Evolutionary conservation across 1,139 yeast genomes (phyloP).

Genomic region (Komagataea norvegica): DNA sequence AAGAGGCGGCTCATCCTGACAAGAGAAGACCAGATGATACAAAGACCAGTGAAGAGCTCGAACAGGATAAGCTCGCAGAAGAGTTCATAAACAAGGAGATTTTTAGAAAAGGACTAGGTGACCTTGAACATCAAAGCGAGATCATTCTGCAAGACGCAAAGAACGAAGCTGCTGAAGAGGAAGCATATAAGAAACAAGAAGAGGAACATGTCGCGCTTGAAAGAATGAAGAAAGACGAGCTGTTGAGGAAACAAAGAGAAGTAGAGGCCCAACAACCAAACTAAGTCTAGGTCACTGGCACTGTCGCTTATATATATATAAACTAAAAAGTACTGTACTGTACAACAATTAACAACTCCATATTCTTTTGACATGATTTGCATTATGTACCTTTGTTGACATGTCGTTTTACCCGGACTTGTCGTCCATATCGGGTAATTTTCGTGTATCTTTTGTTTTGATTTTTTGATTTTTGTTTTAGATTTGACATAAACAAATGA

Average conservation of each 20-base stretch:
- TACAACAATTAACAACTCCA: no score
- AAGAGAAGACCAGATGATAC: conserved; percentile 13
- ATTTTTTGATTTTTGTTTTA: conserved; percentile 4
- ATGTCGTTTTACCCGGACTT: not conserved
- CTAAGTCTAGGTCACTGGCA: not conserved
- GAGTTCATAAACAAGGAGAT: conserved; percentile 24
- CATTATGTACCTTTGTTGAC: no score
- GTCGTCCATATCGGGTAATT: conserved; percentile 9
- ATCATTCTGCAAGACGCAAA: conserved; percentile 7
- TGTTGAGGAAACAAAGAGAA: conserved; percentile 2
- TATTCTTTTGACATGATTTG: no score
- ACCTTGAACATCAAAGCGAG: conserved; percentile 13
- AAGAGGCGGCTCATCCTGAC: conserved; percentile 16
- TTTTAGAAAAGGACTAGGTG: conserved; percentile 19
- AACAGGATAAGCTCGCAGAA: conserved; percentile 16
- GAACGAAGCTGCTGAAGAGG: conserved; percentile 10
- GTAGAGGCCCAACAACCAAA: conserved; percentile 1
- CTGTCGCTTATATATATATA: no score
- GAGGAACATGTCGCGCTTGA: conserved; percentile 5
- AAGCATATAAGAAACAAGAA: conserved; percentile 7
- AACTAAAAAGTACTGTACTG: no score
- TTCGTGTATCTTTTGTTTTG: conserved; percentile 6
- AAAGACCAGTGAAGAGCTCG: conserved; percentile 8
- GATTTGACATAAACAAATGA: not conserved
- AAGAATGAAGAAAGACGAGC: conserved; percentile 5